Percentiles rank a stretch among this genome's conserved stretches.
These are phyloP conservation scores for Colletotrichum sp. DNA, from an alignment of 2,329 filamentous ascomycete species.

Conservation along the genomic window DNA sequence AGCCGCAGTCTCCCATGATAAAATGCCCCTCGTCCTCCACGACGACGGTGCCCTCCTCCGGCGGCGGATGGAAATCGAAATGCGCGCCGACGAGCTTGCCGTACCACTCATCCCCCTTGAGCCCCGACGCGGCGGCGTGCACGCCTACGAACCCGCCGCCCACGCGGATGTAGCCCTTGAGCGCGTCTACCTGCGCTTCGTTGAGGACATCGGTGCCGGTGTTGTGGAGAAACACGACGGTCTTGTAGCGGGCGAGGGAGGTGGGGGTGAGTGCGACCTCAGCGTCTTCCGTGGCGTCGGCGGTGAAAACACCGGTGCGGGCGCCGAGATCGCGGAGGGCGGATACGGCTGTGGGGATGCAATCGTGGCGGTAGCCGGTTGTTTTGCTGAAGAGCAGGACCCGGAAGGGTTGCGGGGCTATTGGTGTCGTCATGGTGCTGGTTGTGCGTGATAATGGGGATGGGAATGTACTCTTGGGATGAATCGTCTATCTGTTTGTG, in stretches of 20 bases:
- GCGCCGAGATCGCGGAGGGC: constrained; percentile 33
- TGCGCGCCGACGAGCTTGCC: constrained; percentile 40
- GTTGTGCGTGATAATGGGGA: neutral
- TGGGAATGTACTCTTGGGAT: neutral
- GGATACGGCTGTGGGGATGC: constrained; percentile 39
- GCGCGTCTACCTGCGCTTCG: constrained; percentile 32
- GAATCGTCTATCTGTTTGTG: neutral
- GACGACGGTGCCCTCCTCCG: constrained; percentile 35
- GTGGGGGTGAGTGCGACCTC: constrained; percentile 32
- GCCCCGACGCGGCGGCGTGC: constrained; percentile 41
- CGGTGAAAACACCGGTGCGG: constrained; percentile 28
- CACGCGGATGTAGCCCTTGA: constrained; percentile 35
- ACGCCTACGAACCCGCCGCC: constrained; percentile 45
- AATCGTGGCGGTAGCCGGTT: constrained; percentile 40
- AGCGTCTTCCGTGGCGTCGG: constrained; percentile 40
- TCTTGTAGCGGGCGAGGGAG: constrained; percentile 35
- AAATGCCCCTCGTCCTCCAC: constrained; percentile 33
- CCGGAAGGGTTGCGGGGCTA: constrained; percentile 21
- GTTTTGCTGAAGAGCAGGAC: constrained; percentile 46
- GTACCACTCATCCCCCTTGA: constrained; percentile 39
- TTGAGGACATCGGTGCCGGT: constrained; percentile 41
- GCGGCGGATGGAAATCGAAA: constrained; percentile 42
- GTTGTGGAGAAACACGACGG: constrained; percentile 42
- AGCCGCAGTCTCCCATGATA: constrained; percentile 25
- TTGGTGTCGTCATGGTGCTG: neutral